Evolutionary conservation across 1,284 basidiomycete species (phyloP).

Genomic region (Butyriboletus appendiculatus): DNA sequence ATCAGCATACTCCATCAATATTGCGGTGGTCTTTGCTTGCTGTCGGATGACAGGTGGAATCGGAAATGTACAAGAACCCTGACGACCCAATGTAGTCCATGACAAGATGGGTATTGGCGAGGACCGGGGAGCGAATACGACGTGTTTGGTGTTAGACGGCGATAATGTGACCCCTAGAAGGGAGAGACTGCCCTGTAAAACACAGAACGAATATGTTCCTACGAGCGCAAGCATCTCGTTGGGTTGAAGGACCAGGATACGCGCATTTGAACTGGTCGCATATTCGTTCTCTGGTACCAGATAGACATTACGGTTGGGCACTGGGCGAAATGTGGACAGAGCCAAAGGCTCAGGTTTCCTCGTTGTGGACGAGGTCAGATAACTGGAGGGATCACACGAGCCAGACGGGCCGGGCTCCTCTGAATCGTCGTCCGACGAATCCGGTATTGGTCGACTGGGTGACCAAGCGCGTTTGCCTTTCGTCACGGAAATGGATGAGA

Average conservation of each 20-base stretch:
- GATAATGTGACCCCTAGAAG: slow-evolving; percentile 50
- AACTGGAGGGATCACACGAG: not conserved
- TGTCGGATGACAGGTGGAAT: slow-evolving; percentile 12
- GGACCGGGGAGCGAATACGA: slow-evolving; percentile 65
- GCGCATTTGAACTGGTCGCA: slow-evolving; percentile 16
- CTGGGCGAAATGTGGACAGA: slow-evolving; percentile 26
- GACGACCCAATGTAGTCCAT: slow-evolving; percentile 21
- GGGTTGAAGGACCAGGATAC: slow-evolving; percentile 44
- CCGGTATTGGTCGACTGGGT: slow-evolving; percentile 47
- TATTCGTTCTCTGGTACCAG: slow-evolving; percentile 1
- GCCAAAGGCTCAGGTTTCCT: not conserved
- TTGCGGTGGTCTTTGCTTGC: slow-evolving; percentile 37
- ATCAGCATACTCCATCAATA: slow-evolving; percentile 55
- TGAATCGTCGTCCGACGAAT: slow-evolving; percentile 47
- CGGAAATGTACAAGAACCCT: slow-evolving; percentile 24
- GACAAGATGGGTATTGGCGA: slow-evolving; percentile 63
- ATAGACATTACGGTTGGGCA: slow-evolving; percentile 13
- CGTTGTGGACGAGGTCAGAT: not conserved
- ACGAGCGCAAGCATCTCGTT: slow-evolving; percentile 57
- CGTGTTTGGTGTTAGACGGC: slow-evolving; percentile 43
- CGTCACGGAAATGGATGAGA: slow-evolving; percentile 7
- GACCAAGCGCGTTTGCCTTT: slow-evolving; percentile 48
- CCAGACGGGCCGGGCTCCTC: slow-evolving; percentile 28
- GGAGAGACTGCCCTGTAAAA: slow-evolving; percentile 57
- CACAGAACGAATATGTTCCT: slow-evolving; percentile 54